These are phyloP conservation scores for Claviceps citrina DNA, from an alignment of 2,329 filamentous ascomycete genomes.

Conservation along the genomic window DNA sequence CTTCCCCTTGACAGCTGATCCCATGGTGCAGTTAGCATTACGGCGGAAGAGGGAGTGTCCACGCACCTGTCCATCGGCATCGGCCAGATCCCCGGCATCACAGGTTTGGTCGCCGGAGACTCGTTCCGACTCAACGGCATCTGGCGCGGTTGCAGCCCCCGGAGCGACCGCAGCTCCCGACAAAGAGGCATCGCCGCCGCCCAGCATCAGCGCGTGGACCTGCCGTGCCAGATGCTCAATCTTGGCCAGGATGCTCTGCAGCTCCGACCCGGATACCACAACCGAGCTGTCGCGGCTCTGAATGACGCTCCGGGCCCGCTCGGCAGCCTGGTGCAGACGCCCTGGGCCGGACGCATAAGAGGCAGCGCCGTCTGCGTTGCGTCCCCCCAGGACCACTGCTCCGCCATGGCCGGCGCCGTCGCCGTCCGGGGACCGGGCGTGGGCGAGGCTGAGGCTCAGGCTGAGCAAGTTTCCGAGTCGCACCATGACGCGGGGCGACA, in stretches of 20 bases:
- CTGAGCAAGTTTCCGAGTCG: conserved; percentile 7
- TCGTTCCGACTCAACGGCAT: too few species aligned
- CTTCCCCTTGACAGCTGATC: conserved; percentile 6
- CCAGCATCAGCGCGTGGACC: conserved; percentile 13
- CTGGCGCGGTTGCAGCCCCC: too few species aligned
- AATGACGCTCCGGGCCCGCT: conserved; percentile 12
- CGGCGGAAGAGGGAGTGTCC: conserved; percentile 10
- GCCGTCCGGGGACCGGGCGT: not conserved
- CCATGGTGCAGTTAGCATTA: conserved; percentile 15
- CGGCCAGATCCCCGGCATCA: conserved; percentile 8
- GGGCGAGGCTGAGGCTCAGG: conserved; percentile 5
- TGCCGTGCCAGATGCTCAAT: conserved; percentile 15
- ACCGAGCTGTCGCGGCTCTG: conserved; percentile 12
- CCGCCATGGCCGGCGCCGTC: too few species aligned
- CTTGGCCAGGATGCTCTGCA: conserved; percentile 15
- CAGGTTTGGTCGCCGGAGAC: too few species aligned
- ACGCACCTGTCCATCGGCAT: conserved; percentile 12
- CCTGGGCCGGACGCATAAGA: conserved; percentile 7
- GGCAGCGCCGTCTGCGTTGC: not conserved
- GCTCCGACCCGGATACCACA: conserved; percentile 12
- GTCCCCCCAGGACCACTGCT: not conserved
- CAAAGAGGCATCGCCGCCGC: not conserved
- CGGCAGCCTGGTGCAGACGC: conserved; percentile 8
- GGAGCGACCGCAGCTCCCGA: too few species aligned
- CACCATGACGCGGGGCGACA: too few species aligned